Percentiles rank a stretch among this genome's conserved stretches.
phyloP scores from a whole-genome alignment of 768 basidiomycete species.

The Jaapia argillacea region DNA sequence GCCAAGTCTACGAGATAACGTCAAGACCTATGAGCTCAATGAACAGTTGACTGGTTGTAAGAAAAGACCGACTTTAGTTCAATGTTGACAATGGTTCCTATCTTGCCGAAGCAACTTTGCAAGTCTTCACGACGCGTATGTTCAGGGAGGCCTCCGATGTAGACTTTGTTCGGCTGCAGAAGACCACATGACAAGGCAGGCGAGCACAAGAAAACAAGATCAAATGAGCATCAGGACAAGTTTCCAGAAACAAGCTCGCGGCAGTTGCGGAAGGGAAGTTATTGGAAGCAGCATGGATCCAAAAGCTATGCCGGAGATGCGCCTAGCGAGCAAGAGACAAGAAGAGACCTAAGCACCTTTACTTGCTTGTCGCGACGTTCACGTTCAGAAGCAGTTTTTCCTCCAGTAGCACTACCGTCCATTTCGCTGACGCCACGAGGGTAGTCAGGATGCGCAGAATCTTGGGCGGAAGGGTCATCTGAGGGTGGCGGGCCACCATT shows the following conservation, averaged over 20 bases:
- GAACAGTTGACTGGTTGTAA: conserved; percentile 8
- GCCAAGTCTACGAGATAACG: conserved; percentile 58
- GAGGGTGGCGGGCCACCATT: conserved; percentile 11
- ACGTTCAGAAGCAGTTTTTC: conserved; percentile 4
- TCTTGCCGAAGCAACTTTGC: conserved; percentile 78
- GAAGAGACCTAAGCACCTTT: conserved; percentile 71
- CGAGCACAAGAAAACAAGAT: conserved; percentile 39
- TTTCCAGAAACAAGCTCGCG: conserved; percentile 12
- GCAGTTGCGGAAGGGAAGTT: conserved; percentile 16
- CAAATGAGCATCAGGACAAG: conserved; percentile 27
- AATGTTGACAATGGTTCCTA: conserved; percentile 64
- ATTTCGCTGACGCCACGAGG: not conserved
- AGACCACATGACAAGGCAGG: conserved; percentile 50
- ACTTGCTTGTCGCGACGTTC: conserved; percentile 59
- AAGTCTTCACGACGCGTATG: conserved; percentile 80
- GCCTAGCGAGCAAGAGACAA: conserved; percentile 20
- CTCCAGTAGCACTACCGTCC: not conserved
- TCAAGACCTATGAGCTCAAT: conserved; percentile 7
- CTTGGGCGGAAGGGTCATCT: conserved; percentile 12
- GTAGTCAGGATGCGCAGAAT: not conserved
- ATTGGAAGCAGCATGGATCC: conserved; percentile 8
- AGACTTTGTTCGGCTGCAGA: conserved; percentile 88
- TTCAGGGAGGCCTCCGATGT: conserved; percentile 84
- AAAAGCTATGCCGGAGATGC: conserved; percentile 9
- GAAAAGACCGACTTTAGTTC: conserved; percentile 68